Conservation (phyloP, 192 early-diverging fungal species). For the Phlyctochytrium planicorne region DNA sequence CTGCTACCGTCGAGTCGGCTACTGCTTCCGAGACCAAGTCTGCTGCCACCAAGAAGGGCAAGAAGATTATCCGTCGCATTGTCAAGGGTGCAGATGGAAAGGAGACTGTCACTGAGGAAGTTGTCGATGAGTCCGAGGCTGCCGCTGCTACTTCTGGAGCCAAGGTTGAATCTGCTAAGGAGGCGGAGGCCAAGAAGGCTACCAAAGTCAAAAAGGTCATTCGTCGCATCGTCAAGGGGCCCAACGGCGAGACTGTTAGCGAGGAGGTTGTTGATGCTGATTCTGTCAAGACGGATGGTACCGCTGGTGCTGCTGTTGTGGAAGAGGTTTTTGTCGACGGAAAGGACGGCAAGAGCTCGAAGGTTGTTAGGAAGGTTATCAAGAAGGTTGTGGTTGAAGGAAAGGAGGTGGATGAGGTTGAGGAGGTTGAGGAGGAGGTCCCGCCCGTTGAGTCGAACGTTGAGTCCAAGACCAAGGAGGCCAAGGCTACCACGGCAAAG, state of each 20-base stretch:
- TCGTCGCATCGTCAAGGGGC: neutral
- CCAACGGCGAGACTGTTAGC: neutral
- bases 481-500: too few species aligned
- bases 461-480: too few species aligned
- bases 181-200: neutral
- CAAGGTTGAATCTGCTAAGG: neutral
- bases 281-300: too few species aligned
- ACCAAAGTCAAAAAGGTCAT: neutral
- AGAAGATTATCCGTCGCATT: constrained; percentile 1
- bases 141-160: neutral
- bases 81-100: neutral
- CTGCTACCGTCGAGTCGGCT: neutral
- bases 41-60: neutral
- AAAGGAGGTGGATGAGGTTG: neutral
- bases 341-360: neutral
- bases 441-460: neutral
- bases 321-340: too few species aligned
- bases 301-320: too few species aligned
- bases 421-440: neutral
- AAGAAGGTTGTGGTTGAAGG: neutral
- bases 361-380: neutral
- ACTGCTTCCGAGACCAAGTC: neutral
- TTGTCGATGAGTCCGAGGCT: neutral
- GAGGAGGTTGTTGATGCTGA: neutral
- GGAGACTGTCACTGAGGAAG: neutral